Conservation (phyloP, 495 filamentous ascomycete species). For the Aspergillus egyptiacus region DNA sequence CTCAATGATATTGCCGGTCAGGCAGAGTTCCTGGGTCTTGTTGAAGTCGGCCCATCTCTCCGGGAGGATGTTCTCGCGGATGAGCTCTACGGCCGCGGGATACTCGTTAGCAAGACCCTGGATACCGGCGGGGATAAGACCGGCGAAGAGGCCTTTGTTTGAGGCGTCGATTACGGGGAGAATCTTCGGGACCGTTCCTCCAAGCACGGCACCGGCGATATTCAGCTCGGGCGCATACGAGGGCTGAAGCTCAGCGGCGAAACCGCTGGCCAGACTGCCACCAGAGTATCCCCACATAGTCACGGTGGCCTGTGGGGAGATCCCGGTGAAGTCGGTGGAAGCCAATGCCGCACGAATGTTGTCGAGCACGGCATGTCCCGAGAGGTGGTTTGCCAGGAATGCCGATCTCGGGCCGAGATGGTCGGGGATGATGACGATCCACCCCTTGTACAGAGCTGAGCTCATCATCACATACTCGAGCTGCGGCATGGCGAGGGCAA, state of each 20-base stretch:
- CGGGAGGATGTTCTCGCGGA: conserved; percentile 11
- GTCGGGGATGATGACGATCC: conserved; percentile 45
- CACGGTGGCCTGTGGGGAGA: conserved; percentile 17
- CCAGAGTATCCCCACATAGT: conserved; percentile 51
- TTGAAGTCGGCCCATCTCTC: conserved; percentile 13
- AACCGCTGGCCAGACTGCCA: conserved; percentile 43
- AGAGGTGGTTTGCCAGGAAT: conserved; percentile 37
- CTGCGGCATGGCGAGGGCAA: conserved; percentile 23
- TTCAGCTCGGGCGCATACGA: conserved; percentile 47
- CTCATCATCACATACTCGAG: conserved; percentile 25
- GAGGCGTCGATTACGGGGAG: conserved; percentile 17
- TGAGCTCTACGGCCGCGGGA: conserved; percentile 9
- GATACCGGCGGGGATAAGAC: conserved; percentile 17
- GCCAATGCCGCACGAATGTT: conserved; percentile 37
- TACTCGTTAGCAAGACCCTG: conserved; percentile 23
- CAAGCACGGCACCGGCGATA: conserved; percentile 41
- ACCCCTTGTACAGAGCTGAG: conserved; percentile 33
- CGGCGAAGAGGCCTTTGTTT: conserved; percentile 19
- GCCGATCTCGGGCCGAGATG: conserved; percentile 40
- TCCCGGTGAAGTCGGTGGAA: conserved; percentile 13
- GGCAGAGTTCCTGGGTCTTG: conserved; percentile 16
- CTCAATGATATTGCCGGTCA: conserved; percentile 13
- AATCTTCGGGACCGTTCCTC: conserved; percentile 32
- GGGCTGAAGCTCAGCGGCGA: conserved; percentile 42
- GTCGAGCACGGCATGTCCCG: conserved; percentile 44